Base-by-base conservation (phyloP, 2,329 filamentous ascomycete species). In the Neophaeococcomyces mojaviensis region DNA sequence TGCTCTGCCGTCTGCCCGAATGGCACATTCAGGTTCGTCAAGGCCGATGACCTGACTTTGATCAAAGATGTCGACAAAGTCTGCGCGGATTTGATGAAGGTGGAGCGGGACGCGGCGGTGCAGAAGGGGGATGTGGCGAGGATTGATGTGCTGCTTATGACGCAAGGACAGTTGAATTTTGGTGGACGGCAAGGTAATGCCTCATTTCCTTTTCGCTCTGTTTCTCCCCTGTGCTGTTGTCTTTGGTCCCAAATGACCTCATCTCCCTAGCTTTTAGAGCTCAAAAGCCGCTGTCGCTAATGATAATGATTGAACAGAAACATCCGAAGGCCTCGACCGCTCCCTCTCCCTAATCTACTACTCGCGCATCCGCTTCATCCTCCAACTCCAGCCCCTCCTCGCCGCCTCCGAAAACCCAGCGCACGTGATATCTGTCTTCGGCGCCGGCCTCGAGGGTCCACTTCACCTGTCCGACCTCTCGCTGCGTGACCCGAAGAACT, bases 11-110 rank as follows among this genome's bases (percentile, higher is more conserved):
- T 55, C 1, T 64, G 58, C 40, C 58, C 64, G 0, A 49, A 51
- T 2, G 65, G 58, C 3, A 51, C 59, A 3, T 67, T 62, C 55
- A 54, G 46, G 8, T 67, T 66, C 42, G 39, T 68, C n/a, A 43
- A 57, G 41, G 59, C 49, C 1, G 41, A 47, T 2, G 62, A 66
- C 41, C 44, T 67, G 18, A 51, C 61, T 4, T 50, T 65, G 4
- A 49, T 67, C 9, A 53, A 45, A n/a, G 59, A 66, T 26, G 64
- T 66, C 7, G 65, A 68, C 48, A 47, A 44, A 4, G 54, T 61
- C 5, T 63, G 55, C 30, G 48, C 42, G 2, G 53, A 62, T 7
- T 59, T 68, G 36, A 52, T 47, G 1, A 35, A 46, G 20, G 33
- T 50, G 2, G 64, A 68, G 48, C 38, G 46, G 39, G 47, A 49